phyloP scores from a whole-genome alignment of 2,329 filamentous ascomycete genomes.

The Monilinia polystroma region DNA sequence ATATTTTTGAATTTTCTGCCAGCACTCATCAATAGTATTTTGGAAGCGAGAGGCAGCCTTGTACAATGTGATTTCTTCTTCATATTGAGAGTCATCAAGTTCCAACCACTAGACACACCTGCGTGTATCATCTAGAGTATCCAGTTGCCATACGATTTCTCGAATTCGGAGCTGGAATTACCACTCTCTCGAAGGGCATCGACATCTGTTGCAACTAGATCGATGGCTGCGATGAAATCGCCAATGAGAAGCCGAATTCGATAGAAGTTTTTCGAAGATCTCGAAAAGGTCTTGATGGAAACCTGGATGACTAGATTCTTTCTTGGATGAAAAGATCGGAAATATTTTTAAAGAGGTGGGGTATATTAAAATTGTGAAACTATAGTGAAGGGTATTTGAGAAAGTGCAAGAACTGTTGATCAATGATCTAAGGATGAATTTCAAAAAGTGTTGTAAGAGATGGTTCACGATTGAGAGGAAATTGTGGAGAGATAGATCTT shows the following conservation, averaged over 20 bases:
- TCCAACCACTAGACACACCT: constrained; percentile 36
- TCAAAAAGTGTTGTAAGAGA: background rate
- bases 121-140: constrained; percentile 35
- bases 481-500: background rate
- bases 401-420: background rate
- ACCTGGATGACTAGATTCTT: background rate
- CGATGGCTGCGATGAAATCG: constrained; percentile 36
- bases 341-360: background rate
- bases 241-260: constrained; percentile 32
- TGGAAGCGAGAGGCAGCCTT: constrained; percentile 36
- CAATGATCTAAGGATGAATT: background rate
- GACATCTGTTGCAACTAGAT: constrained; percentile 33
- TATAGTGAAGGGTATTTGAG: background rate
- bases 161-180: constrained; percentile 28
- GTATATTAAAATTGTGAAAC: background rate
- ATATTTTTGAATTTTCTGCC: constrained; percentile 36
- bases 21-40: constrained; percentile 37
- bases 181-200: constrained; percentile 28
- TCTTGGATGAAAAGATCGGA: background rate
- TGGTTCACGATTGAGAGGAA: background rate
- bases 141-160: constrained; percentile 29
- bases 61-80: constrained; percentile 32
- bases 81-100: constrained; percentile 29
- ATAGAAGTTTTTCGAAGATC: background rate
- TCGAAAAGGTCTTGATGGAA: background rate